phyloP scores from a whole-genome alignment of 257 asterid species.

The Anisodus acutangulus region DNA sequence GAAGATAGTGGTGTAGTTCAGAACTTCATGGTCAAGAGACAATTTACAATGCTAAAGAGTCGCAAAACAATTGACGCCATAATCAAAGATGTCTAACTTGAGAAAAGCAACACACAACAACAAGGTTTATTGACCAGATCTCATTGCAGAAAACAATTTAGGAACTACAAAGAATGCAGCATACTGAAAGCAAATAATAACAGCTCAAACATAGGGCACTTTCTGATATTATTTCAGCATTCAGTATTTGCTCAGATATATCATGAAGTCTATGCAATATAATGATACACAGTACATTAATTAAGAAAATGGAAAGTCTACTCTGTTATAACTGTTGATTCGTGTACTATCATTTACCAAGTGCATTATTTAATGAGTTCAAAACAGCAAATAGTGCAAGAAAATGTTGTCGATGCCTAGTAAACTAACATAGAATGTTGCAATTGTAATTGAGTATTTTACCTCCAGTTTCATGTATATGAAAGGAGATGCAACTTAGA shows the following conservation, averaged over 20 bases:
- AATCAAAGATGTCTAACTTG: constrained; percentile 6
- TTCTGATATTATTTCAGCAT: neutral
- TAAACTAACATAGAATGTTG: neutral
- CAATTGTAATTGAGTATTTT: constrained; percentile 2
- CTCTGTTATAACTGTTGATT: neutral
- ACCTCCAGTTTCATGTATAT: neutral
- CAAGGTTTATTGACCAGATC: neutral
- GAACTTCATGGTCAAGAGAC: neutral
- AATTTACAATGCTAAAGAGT: neutral
- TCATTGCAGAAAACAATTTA: constrained; percentile 9
- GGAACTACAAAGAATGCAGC: constrained; percentile 4
- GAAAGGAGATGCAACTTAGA: constrained; percentile 18
- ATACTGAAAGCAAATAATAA: neutral
- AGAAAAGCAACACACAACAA: neutral
- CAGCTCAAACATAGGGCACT: neutral
- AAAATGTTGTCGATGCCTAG: neutral
- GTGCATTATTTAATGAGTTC: constrained; percentile 14
- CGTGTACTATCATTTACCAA: neutral
- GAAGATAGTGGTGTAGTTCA: neutral
- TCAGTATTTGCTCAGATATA: constrained; percentile 2
- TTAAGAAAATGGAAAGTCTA: neutral
- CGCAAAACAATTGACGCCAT: neutral
- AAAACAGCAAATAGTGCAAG: neutral
- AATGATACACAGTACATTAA: constrained; percentile 6
- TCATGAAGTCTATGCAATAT: constrained; percentile 11